Base-by-base conservation (phyloP, 1,139 yeast species). In the Geotrichum macrosporum region DNA sequence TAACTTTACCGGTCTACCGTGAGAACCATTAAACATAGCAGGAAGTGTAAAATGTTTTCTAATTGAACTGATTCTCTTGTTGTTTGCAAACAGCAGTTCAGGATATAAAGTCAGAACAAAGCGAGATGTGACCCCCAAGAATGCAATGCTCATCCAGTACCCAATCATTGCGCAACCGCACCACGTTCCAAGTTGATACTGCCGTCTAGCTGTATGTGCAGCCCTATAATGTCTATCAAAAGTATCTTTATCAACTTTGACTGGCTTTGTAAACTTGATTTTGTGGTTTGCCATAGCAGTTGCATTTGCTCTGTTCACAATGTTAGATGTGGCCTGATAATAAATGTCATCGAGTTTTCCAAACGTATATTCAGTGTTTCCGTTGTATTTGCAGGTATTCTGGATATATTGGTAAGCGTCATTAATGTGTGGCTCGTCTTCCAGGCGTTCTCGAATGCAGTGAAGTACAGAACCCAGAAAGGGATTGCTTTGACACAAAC, bases 1-100 rank as follows among this genome's bases (percentile, higher is more conserved):
- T 9, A 63, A 31, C 20, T 44, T 46, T 22, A 61, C 48, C 0
- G 69, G 67, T 18, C 54, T 47, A 19, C 57, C 55, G 37, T 66
- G 69, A 13, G 51, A 52, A 16, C 53, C 55, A 12, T 61, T 58
- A 16, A 59, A 47, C 9, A 63, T 44, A 0, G 70, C 69, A 1
- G 70, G 70, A 5, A 67, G 47, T 0, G 67, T 56, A 2, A 67
- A 31, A 20, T 49, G 47, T 41, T 59, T 58, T 30, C 69, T 50
- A 22, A 65, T 20, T 24, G 50, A 34, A 19, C 52, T 52, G n/a
- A 57, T 47, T 8, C 47, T 36, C 13, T 50, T 47, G 19, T 44
- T 41, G 13, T 57, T 51, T 21, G 40, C 51, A 47, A 30, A 53
- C 10, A 27, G 37, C 29, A 22, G 5, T 39, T 50, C 48, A 1